Base-by-base conservation (phyloP, 2,329 filamentous ascomycete species). In the Aspergillus transmontanensis region DNA sequence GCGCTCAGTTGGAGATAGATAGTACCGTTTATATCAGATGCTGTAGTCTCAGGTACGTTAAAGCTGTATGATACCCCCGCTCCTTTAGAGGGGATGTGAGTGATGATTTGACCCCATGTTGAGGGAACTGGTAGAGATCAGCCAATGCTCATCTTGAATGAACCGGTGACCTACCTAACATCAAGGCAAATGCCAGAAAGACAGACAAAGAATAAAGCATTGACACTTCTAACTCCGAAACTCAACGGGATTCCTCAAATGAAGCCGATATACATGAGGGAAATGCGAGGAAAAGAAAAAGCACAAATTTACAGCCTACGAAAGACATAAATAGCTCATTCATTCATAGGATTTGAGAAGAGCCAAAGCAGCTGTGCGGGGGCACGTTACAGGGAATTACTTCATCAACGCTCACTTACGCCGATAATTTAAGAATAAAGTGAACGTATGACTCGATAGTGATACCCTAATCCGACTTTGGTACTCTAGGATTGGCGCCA, bases 1-100 rank as follows among this genome's bases (percentile, higher is more conserved):
- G 86, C 86, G n/a, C 77, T 77, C 62, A 90, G 79, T 71, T 87
- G 86, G 66, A 90, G 82, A 72, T 86, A 90, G 57, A 90, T 81
- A 72, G 86, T 86, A 64, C 86, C 86, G 6, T 78, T 76, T 41
- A 80, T 80, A 7, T 81, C 78, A 39, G 76, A 76, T 16, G 82
- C 81, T 1, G 86, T 84, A 1, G 79, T 70, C 51, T 79, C 69
- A 1, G 88, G 87, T 3, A 89, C 82, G 56, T 80, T 87, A 66
- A 89, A 81, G 63, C 78, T 77, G 75, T 82, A 88, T 7, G 62
- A 58, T 26, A 73, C 62, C n/a, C 69, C 72, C 9, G 45, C 57
- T 23, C 63, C 69, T 43, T 66, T 57, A 7, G 64, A 66, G 16
- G 72, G 70, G 3, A 61, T 64, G 43, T 70, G 71, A 46, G 60